A percentile compares a stretch with the other conserved stretches of the same genome.
Evolutionary conservation across 1,284 basidiomycete genomes (phyloP).

Genomic region (Peniophora sp.): DNA sequence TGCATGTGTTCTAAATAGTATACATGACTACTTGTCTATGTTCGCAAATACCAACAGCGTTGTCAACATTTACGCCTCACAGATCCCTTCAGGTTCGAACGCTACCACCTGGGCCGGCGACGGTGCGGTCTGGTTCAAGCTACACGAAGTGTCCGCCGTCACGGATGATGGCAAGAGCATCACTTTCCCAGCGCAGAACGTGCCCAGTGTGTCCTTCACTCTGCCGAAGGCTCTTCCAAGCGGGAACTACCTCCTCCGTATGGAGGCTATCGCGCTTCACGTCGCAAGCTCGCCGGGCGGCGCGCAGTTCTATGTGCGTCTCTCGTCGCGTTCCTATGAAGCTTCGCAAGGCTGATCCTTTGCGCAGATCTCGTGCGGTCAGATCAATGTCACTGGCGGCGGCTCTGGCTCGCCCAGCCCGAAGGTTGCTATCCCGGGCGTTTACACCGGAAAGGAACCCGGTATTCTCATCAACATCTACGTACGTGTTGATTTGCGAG

Average conservation of each 20-base stretch:
- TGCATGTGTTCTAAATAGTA: no score
- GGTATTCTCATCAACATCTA: slow-evolving; percentile 23
- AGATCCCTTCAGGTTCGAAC: no score
- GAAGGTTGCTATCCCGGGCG: slow-evolving; percentile 32
- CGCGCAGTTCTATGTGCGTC: slow-evolving; percentile 16
- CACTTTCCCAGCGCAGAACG: no score
- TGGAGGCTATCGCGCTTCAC: slow-evolving; percentile 30
- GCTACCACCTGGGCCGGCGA: no score
- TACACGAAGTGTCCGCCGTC: no score
- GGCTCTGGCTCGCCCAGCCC: slow-evolving; percentile 32
- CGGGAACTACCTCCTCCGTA: slow-evolving; percentile 21
- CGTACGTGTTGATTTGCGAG: slow-evolving; percentile 5
- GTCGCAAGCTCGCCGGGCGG: slow-evolving; percentile 21
- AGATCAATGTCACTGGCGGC: slow-evolving; percentile 30
- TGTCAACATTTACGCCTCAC: no score
- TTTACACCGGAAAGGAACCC: slow-evolving; percentile 6
- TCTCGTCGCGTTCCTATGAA: no score
- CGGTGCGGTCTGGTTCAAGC: no score
- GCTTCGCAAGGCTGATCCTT: neutral
- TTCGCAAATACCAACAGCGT: no score
- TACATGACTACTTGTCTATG: no score
- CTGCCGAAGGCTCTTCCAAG: slow-evolving; percentile 20
- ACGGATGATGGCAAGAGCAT: no score
- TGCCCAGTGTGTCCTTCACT: no score
- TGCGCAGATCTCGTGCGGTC: slow-evolving; percentile 26